These are phyloP conservation scores for Barnettozyma botsteinii DNA, from an alignment of 805 yeast species.

Conservation along the genomic window DNA sequence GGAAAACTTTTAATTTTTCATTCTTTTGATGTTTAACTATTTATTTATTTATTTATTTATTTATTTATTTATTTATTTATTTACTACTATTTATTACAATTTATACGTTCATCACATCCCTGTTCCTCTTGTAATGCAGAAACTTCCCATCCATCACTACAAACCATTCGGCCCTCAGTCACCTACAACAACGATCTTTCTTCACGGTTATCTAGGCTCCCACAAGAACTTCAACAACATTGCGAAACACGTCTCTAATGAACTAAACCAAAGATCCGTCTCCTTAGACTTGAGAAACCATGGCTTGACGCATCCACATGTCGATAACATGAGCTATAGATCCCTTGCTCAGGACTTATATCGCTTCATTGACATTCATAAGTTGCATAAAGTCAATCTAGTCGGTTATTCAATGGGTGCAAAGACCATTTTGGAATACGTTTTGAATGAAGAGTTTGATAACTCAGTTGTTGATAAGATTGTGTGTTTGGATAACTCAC, in stretches of 20 bases:
- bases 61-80: too few relatives aligned
- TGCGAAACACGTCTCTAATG: constrained; percentile 30
- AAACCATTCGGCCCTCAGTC: not conserved
- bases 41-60: too few relatives aligned
- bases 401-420: constrained; percentile 62
- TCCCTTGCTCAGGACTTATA: constrained; percentile 20
- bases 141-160: not conserved
- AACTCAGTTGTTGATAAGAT: constrained; percentile 30
- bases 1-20: too few relatives aligned
- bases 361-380: constrained; percentile 12
- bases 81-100: too few relatives aligned
- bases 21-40: too few relatives aligned
- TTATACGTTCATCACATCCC: too few relatives aligned
- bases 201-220: constrained; percentile 55
- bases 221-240: constrained; percentile 37
- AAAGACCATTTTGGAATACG: constrained; percentile 44
- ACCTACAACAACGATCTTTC: constrained; percentile 34
- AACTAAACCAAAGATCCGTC: constrained; percentile 32
- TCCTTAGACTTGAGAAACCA: constrained; percentile 47
- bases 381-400: constrained; percentile 28
- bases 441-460: constrained; percentile 28
- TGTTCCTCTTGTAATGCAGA: too few relatives aligned
- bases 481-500: constrained; percentile 45
- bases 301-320: constrained; percentile 45
- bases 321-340: constrained; percentile 30